Percentiles rank a stretch among this genome's conserved stretches.
These are phyloP conservation scores for Silene coronaria DNA, from an alignment of 179 eudicot species.

Conservation along the genomic window DNA sequence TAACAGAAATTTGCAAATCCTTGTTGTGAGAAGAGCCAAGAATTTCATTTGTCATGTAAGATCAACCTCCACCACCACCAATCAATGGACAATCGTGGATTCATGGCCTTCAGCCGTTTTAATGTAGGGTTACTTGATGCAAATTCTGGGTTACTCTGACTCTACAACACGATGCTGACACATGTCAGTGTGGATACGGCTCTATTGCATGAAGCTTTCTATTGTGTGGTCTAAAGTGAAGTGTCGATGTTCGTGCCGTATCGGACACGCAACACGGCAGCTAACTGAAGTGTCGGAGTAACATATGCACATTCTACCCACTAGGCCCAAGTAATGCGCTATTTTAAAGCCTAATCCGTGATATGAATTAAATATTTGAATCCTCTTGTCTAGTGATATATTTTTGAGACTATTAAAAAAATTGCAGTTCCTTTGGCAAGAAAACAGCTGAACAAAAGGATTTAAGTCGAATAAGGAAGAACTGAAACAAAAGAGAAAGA, in stretches of 20 bases:
- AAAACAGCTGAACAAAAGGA: background rate
- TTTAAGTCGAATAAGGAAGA: background rate
- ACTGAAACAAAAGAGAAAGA: background rate
- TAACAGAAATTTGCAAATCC: constrained; percentile 1
- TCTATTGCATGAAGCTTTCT: too few relatives aligned
- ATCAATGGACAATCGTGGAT: background rate
- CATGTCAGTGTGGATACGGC: too few relatives aligned
- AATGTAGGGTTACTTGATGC: background rate
- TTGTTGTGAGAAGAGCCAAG: background rate
- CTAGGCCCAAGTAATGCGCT: background rate
- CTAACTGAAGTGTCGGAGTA: background rate
- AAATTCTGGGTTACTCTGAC: too few relatives aligned
- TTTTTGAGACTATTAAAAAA: background rate
- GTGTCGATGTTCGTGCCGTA: background rate
- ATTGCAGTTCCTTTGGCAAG: background rate
- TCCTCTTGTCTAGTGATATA: background rate
- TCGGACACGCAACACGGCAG: background rate
- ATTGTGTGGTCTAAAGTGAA: too few relatives aligned
- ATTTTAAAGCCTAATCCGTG: background rate
- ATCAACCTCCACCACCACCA: constrained; percentile 1
- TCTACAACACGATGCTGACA: too few relatives aligned
- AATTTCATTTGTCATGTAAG: constrained; percentile 6
- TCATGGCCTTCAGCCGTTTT: background rate
- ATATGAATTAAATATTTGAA: background rate
- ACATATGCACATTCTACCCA: background rate